Percentiles rank a stretch among this genome's conserved stretches.
These are phyloP conservation scores for Rhynchosporium secalis DNA, from an alignment of 2,329 filamentous ascomycete species.

Conservation along the genomic window DNA sequence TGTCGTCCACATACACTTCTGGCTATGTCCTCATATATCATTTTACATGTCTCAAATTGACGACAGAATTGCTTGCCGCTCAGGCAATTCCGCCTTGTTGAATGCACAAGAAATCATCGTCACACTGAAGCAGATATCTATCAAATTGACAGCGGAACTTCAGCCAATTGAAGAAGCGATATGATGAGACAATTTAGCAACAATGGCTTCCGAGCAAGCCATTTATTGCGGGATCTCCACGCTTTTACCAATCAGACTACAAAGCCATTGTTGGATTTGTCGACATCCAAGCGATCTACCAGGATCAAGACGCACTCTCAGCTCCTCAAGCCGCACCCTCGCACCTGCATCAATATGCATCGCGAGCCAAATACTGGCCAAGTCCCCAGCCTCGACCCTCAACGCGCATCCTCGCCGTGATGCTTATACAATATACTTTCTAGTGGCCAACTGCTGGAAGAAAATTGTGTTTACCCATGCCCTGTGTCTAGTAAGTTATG, in stretches of 20 bases:
- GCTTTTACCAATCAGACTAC: neutral
- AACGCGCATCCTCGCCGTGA: neutral
- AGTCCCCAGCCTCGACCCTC: neutral
- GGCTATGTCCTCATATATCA: too few relatives aligned
- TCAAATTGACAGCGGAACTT: neutral
- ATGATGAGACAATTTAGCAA: neutral
- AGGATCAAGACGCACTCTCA: neutral
- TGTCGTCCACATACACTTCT: too few relatives aligned
- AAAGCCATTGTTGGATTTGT: conserved; percentile 3
- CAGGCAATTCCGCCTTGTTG: too few relatives aligned
- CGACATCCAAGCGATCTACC: neutral
- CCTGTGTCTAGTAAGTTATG: neutral
- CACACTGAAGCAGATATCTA: neutral
- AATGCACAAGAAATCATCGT: too few relatives aligned
- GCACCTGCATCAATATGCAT: neutral
- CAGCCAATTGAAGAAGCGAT: neutral
- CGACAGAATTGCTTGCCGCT: too few relatives aligned
- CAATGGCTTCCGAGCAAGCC: neutral
- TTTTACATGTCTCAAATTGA: too few relatives aligned
- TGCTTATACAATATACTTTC: neutral
- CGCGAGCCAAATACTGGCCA: neutral
- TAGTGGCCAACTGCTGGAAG: neutral
- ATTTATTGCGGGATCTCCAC: neutral
- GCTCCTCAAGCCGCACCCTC: neutral
- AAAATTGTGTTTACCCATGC: neutral